Evolutionary conservation across 768 basidiomycete genomes (phyloP).

Genomic region (Hysterangium stoloniferum): DNA sequence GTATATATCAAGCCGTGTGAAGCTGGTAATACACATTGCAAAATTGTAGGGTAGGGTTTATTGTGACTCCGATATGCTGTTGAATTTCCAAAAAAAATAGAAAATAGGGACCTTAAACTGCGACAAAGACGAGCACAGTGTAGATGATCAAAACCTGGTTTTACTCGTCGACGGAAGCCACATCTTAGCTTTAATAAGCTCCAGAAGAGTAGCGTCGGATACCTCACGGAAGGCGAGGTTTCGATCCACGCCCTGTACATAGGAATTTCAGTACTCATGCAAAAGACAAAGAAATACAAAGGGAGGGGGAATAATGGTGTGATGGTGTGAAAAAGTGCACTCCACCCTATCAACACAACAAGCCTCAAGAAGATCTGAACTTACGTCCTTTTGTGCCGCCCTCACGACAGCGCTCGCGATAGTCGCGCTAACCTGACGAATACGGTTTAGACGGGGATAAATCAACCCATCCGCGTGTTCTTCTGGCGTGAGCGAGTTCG

Average conservation of each 20-base stretch:
- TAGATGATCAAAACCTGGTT: no score
- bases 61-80: no score
- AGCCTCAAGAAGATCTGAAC: neutral
- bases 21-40: no score
- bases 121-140: no score
- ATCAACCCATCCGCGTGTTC: slow-evolving; percentile 28
- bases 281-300: neutral
- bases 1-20: no score
- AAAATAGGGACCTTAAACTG: no score
- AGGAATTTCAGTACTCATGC: neutral
- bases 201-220: slow-evolving; percentile 6
- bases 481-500: slow-evolving; percentile 25
- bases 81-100: no score
- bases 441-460: slow-evolving; percentile 32
- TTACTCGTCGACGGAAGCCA: neutral
- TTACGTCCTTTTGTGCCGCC: slow-evolving; percentile 26
- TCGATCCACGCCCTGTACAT: slow-evolving; percentile 3
- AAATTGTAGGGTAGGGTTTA: no score
- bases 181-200: slow-evolving; percentile 8
- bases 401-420: slow-evolving; percentile 30
- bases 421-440: slow-evolving; percentile 30
- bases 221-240: slow-evolving; percentile 3
- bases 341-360: no score
- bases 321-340: no score
- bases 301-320: neutral